Evolutionary conservation across 1,139 yeast genomes (phyloP).

Genomic region (Blastobotrys elegans): DNA sequence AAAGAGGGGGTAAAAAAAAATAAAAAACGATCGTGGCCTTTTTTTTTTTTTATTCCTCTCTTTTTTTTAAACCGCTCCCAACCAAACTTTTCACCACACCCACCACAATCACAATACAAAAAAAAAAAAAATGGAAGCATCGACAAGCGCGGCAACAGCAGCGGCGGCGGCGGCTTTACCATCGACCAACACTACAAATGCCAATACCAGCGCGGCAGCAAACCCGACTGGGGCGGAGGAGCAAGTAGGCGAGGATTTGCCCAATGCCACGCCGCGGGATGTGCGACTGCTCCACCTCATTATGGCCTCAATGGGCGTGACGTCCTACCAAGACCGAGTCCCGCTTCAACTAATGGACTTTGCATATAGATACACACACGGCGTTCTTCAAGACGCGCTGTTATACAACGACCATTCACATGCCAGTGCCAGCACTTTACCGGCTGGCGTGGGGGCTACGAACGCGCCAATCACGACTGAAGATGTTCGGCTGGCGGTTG

Average conservation of each 20-base stretch:
- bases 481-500: constrained; percentile 86
- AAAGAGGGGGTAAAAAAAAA: not conserved
- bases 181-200: not conserved
- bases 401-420: constrained; percentile 75
- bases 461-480: constrained; percentile 67
- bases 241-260: constrained; percentile 19
- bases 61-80: not conserved
- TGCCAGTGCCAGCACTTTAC: constrained; percentile 29
- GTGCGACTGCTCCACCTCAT: constrained; percentile 85
- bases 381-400: constrained; percentile 83
- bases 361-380: constrained; percentile 84
- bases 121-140: not conserved
- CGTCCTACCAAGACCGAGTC: constrained; percentile 89
- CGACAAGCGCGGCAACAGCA: not conserved
- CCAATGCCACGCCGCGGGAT: constrained; percentile 62
- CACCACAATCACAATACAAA: not conserved
- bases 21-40: not conserved
- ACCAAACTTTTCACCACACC: not conserved
- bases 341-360: constrained; percentile 95
- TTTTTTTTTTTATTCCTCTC: not conserved
- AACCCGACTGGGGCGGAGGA: constrained; percentile 2
- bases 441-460: constrained; percentile 40
- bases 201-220: not conserved
- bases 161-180: not conserved
- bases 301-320: constrained; percentile 89